Evolutionary conservation across 129 eudicot genomes (phyloP).

Genomic region (Logfia minima): DNA sequence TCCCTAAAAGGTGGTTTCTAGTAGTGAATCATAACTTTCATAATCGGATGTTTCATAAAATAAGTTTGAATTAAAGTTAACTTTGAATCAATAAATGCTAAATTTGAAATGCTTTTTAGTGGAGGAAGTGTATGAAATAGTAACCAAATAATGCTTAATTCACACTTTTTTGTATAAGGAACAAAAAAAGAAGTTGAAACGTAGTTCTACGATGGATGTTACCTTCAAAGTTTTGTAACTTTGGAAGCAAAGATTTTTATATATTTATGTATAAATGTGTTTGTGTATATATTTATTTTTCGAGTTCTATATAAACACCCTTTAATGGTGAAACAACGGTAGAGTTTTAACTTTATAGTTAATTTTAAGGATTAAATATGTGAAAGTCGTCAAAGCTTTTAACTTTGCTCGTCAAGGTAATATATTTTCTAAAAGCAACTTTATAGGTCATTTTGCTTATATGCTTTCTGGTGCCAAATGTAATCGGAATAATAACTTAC

Average conservation of each 20-base stretch:
- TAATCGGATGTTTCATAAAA: not conserved
- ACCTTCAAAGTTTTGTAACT: not conserved
- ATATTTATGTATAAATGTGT: no score
- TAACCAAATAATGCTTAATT: not conserved
- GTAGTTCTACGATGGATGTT: not conserved
- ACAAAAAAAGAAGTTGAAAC: not conserved
- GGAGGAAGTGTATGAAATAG: not conserved
- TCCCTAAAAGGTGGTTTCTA: not conserved
- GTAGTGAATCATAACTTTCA: not conserved
- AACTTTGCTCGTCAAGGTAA: no score
- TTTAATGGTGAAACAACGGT: no score
- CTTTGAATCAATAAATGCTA: not conserved
- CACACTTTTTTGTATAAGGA: not conserved
- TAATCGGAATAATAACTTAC: no score
- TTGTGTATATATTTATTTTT: no score
- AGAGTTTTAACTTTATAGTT: no score
- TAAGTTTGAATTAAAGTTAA: not conserved
- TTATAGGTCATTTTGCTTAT: no score
- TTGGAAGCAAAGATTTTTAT: not conserved
- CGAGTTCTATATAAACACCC: no score
- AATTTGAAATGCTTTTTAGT: not conserved
- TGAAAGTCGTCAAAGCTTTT: no score
- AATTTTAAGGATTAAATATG: no score
- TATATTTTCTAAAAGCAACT: no score
- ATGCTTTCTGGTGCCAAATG: no score